phyloP scores from a whole-genome alignment of 352 stramenopile species.

The Pythium vanterpoolii region DNA sequence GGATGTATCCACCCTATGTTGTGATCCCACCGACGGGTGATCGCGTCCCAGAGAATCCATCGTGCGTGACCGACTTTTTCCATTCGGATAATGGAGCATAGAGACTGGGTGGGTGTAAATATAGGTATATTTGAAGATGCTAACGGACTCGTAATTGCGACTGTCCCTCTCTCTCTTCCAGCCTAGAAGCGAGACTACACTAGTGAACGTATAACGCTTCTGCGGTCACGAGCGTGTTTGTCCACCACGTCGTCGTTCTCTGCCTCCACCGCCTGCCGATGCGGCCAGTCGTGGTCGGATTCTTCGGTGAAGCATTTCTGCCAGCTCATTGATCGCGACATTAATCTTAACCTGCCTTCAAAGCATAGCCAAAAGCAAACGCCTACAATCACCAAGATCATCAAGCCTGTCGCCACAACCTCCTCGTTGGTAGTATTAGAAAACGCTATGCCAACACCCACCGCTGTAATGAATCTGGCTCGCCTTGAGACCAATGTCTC shows the following conservation, averaged over 20 bases:
- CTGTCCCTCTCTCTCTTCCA: neutral
- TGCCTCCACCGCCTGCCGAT: slow-evolving; percentile 32
- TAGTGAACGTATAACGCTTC: no score
- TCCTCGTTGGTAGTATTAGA: neutral
- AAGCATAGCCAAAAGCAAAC: neutral
- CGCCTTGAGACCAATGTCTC: neutral
- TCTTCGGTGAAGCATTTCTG: slow-evolving; percentile 63
- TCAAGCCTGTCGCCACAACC: neutral
- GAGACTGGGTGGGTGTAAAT: slow-evolving; percentile 11
- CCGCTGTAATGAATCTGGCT: neutral
- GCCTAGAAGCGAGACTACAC: neutral
- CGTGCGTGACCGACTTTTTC: slow-evolving; percentile 52
- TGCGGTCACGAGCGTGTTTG: neutral
- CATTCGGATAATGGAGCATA: slow-evolving; percentile 3
- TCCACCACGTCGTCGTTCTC: slow-evolving; percentile 1
- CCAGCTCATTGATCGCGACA: slow-evolving; percentile 37
- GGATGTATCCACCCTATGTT: slow-evolving; percentile 71
- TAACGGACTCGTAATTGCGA: neutral
- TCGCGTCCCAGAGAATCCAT: slow-evolving; percentile 40
- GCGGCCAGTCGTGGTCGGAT: slow-evolving; percentile 69
- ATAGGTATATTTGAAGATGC: slow-evolving; percentile 11
- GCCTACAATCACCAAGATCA: neutral
- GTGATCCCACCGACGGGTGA: slow-evolving; percentile 54
- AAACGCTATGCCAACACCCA: neutral
- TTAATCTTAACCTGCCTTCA: neutral